phyloP scores from a whole-genome alignment of 257 asterid genomes.

The Solanum pimpinellifolium region DNA sequence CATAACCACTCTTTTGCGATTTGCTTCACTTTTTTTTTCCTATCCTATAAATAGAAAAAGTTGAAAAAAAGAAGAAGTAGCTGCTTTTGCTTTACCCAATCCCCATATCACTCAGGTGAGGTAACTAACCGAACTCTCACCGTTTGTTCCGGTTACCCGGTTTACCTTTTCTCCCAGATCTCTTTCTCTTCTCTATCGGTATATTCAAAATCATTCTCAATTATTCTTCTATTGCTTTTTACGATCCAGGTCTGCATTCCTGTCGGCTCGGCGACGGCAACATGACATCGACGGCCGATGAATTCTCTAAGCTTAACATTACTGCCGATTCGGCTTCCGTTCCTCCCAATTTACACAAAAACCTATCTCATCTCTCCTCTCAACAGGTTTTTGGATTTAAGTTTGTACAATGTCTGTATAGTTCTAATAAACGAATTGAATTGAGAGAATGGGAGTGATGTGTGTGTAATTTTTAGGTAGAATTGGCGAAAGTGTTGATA shows the following conservation, averaged over 20 bases:
- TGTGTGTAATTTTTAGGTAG: constrained; percentile 35
- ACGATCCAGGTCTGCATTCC: not conserved
- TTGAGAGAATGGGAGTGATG: not conserved
- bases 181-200: not conserved
- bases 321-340: constrained; percentile 26
- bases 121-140: not conserved
- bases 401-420: not conserved
- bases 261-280: not conserved
- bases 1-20: not conserved
- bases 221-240: not conserved
- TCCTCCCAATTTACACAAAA: constrained; percentile 54
- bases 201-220: not conserved
- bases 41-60: too few species aligned
- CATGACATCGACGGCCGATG: constrained; percentile 20
- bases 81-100: not conserved
- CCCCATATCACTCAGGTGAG: not conserved
- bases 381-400: constrained; percentile 31
- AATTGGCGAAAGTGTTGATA: constrained; percentile 59
- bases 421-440: not conserved
- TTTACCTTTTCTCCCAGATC: not conserved
- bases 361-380: constrained; percentile 53
- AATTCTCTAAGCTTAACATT: constrained; percentile 36
- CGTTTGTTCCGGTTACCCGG: not conserved
- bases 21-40: not conserved
- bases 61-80: not conserved